Evolutionary conservation across 2,329 filamentous ascomycete genomes (phyloP).

Genomic region (Pseudogymnoascus sp.): DNA sequence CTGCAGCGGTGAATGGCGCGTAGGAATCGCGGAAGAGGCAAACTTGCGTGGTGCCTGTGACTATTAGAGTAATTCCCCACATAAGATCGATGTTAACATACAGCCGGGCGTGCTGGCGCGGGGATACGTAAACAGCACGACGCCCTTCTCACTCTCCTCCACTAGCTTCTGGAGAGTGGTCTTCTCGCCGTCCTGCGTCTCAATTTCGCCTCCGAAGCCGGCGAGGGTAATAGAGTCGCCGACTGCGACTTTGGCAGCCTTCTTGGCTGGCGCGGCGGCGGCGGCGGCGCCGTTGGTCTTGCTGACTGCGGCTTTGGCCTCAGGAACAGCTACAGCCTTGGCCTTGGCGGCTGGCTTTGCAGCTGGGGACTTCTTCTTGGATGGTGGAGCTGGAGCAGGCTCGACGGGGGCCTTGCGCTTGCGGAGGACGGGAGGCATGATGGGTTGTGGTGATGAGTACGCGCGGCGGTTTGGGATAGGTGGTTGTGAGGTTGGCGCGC

Average conservation of each 20-base stretch:
- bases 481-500: not conserved
- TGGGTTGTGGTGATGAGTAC: slow-evolving; percentile 20
- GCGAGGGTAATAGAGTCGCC: slow-evolving; percentile 53
- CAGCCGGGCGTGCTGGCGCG: slow-evolving; percentile 92
- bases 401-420: slow-evolving; percentile 54
- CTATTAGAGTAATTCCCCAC: slow-evolving; percentile 6
- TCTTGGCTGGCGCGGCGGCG: slow-evolving; percentile 15
- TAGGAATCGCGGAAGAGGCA: slow-evolving; percentile 90
- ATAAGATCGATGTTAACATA: slow-evolving; percentile 47
- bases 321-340: slow-evolving; percentile 29
- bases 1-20: slow-evolving; percentile 65
- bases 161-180: slow-evolving; percentile 76
- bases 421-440: slow-evolving; percentile 53
- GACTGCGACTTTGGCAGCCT: slow-evolving; percentile 37
- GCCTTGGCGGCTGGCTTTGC: slow-evolving; percentile 37
- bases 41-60: slow-evolving; percentile 79
- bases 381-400: slow-evolving; percentile 41
- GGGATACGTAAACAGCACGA: slow-evolving; percentile 93
- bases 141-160: slow-evolving; percentile 74
- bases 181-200: slow-evolving; percentile 77
- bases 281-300: slow-evolving; percentile 25
- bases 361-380: slow-evolving; percentile 40
- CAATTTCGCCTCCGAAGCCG: slow-evolving; percentile 63
- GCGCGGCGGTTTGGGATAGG: not conserved
- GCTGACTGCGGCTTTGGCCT: slow-evolving; percentile 15